Conservation (phyloP, 2,329 filamentous ascomycete species). For the Penicillium rolfsii region DNA sequence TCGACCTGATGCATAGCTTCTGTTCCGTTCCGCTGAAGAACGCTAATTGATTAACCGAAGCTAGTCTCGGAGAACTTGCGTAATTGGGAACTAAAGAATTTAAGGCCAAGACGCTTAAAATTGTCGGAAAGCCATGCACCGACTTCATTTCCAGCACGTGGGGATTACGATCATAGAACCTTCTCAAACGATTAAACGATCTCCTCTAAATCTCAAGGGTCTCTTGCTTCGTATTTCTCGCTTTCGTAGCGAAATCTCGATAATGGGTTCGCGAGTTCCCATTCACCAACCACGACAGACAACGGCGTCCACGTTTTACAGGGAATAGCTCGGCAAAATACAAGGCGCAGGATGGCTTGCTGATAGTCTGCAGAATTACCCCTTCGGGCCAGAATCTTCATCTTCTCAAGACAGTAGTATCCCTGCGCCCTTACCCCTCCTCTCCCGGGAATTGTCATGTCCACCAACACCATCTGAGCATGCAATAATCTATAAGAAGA, state of each 20-base stretch:
- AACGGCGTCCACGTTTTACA: constrained; percentile 6
- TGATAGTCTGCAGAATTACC: constrained; percentile 1
- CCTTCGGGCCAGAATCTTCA: neutral
- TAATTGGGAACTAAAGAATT: neutral
- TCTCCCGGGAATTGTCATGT: neutral
- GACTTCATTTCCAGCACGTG: constrained; percentile 4
- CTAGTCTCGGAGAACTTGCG: constrained; percentile 7
- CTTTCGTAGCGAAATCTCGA: neutral
- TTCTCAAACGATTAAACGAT: no score
- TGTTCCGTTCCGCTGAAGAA: neutral
- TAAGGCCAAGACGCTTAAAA: constrained; percentile 4
- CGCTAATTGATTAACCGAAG: neutral
- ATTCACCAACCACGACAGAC: constrained; percentile 1
- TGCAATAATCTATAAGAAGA: constrained; percentile 6
- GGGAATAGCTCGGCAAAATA: neutral
- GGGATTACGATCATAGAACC: neutral
- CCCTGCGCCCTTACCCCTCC: neutral
- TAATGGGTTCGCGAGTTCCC: neutral
- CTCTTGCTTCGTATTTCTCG: neutral
- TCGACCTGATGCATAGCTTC: neutral
- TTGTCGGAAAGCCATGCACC: neutral
- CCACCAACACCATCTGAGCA: neutral
- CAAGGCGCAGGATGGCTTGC: neutral
- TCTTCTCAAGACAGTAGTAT: neutral
- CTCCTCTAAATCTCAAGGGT: neutral